Conservation (phyloP, 2,329 filamentous ascomycete genomes). For the Lachnellula cervina region DNA sequence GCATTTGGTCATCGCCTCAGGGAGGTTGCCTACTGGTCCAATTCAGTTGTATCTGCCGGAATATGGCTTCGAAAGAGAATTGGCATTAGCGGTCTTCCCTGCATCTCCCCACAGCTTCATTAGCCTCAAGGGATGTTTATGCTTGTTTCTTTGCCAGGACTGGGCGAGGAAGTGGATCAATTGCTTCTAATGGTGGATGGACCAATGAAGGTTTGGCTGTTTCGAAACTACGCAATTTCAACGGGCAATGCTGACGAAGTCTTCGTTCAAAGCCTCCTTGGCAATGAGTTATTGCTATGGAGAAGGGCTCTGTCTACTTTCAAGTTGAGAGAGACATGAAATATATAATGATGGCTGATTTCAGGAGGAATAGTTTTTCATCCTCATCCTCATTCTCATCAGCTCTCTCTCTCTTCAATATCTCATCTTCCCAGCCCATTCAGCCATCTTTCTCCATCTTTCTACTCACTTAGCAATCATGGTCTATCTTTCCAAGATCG, state of each 20-base stretch:
- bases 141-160: not conserved
- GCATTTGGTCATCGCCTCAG: not conserved
- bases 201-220: slow-evolving; percentile 1
- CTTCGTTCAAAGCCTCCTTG: not conserved
- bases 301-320: not conserved
- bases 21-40: not conserved
- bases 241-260: slow-evolving; percentile 8
- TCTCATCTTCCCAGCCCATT: not conserved
- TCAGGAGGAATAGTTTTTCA: not conserved
- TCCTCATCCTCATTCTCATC: slow-evolving; percentile 10
- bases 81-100: not conserved
- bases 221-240: slow-evolving; percentile 1
- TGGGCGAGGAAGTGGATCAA: not conserved
- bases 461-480: slow-evolving; percentile 12
- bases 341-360: not conserved
- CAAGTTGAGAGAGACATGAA: not conserved
- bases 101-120: not conserved
- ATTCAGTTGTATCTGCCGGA: not conserved
- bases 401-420: not conserved
- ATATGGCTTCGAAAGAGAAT: not conserved
- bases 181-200: not conserved
- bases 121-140: not conserved
- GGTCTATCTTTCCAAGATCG: slow-evolving; percentile 22
- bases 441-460: not conserved
- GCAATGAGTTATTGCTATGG: too few species aligned